Base-by-base conservation (phyloP, 2,329 filamentous ascomycete species). In the Bipolaris oryzae region DNA sequence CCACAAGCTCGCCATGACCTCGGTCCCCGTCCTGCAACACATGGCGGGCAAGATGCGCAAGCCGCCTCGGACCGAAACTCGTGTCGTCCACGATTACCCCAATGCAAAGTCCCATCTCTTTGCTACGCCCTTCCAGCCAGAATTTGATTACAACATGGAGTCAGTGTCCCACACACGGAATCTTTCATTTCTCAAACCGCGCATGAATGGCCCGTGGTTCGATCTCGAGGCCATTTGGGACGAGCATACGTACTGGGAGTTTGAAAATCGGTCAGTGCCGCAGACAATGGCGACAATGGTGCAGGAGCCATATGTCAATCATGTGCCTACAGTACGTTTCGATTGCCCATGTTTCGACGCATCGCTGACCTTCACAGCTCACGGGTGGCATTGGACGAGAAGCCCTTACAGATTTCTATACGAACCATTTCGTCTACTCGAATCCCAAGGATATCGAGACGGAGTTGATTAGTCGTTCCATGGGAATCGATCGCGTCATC, bases 231-330 rank as follows among this genome's bases (percentile, higher is more conserved):
- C 81, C 3, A 87, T 91, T 53, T 92, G 89, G 89, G 88, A 91
- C 3, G 88, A 91, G 72, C 89, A 92, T 71, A 89, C 87, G 0
- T 82, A 83, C 38, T 88, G 83, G 63, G 87, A 91, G 69, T 92
- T 92, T 69, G 84, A 75, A 2, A 84, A 86, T 53, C 82, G 88
- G 10, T 85, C 83, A 1, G 88, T 90, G 0, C 85, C 86, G 61
- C 83, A 86, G 60, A 92, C 89, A 0, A 92, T 92, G 89, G 81
- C 80, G n/a, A 91, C 89, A 0, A 91, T 92, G 89, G 88, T 91
- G 1, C 80, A 87, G 50, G 87, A 91, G 72, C 89, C 89, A 2
- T 91, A 91, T 64, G 89, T 92, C 1, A 91, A 91, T 67, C 87
- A 91, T 68, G 78, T 91, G 2, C 86, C 88, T 0, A 90, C 88